Evolutionary conservation across 176 grass and related monocot genomes (phyloP).

Genomic region (Tillandsia fasciculata): DNA sequence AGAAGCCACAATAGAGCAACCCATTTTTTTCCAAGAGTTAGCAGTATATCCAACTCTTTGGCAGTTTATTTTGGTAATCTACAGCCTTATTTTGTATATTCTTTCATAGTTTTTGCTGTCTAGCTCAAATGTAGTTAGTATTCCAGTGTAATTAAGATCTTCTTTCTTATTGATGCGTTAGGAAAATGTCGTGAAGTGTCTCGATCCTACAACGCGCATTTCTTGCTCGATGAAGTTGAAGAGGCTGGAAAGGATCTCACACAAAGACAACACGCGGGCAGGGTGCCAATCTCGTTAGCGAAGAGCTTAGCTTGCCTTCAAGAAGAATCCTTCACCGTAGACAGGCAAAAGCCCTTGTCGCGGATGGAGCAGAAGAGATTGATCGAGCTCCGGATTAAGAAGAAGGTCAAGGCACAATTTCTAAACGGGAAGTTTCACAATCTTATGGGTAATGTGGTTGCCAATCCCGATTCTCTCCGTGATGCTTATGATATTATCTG

Average conservation of each 20-base stretch:
- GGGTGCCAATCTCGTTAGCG: constrained; percentile 41
- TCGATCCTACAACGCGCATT: constrained; percentile 12
- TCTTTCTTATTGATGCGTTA: neutral
- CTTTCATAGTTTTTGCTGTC: neutral
- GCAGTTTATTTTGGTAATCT: neutral
- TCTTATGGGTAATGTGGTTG: constrained; percentile 56
- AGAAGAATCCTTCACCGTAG: constrained; percentile 39
- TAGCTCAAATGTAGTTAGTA: neutral
- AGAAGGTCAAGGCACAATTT: constrained; percentile 64
- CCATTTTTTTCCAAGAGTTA: constrained; percentile 5
- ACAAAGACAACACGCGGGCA: neutral
- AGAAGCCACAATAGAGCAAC: neutral
- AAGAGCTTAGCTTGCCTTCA: constrained; percentile 71
- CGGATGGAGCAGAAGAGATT: constrained; percentile 67
- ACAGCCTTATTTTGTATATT: neutral
- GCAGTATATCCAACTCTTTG: neutral
- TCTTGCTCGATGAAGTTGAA: constrained; percentile 33
- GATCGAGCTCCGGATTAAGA: constrained; percentile 66
- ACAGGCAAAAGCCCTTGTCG: constrained; percentile 32
- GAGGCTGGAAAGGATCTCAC: constrained; percentile 17
- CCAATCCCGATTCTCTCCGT: constrained; percentile 38
- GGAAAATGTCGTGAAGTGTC: neutral
- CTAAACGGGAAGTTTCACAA: constrained; percentile 53
- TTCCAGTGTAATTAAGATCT: neutral
- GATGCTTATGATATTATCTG: constrained; percentile 75